Evolutionary conservation across 2,329 filamentous ascomycete species (phyloP).

Genomic region (Colletotrichum paranaense): DNA sequence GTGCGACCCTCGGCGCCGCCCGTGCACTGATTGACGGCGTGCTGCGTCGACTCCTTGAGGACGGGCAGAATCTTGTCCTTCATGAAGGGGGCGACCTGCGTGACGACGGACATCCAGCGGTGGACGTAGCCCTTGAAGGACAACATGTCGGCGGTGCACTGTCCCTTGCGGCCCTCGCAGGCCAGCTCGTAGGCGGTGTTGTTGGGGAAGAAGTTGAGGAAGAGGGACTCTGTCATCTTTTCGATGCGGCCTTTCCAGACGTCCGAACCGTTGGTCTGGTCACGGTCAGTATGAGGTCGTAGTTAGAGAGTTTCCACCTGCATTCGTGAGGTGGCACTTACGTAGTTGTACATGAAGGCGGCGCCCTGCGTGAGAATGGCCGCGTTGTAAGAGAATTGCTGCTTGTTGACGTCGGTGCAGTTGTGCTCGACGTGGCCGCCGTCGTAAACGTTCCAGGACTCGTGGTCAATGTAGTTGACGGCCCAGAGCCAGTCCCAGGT

Average conservation of each 20-base stretch:
- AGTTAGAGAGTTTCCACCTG: not conserved
- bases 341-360: slow-evolving; percentile 76
- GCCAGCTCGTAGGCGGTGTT: slow-evolving; percentile 73
- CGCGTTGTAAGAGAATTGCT: slow-evolving; percentile 76
- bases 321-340: slow-evolving; percentile 44
- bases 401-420: slow-evolving; percentile 70
- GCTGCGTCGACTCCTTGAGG: slow-evolving; percentile 67
- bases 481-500: slow-evolving; percentile 71
- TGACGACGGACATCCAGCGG: slow-evolving; percentile 71
- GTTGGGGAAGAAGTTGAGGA: slow-evolving; percentile 65
- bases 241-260: slow-evolving; percentile 68
- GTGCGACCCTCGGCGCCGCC: slow-evolving; percentile 67
- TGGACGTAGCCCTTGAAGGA: slow-evolving; percentile 79
- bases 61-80: slow-evolving; percentile 65
- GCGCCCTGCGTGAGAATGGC: slow-evolving; percentile 71
- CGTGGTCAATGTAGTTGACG: slow-evolving; percentile 68
- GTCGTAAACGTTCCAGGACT: slow-evolving; percentile 72
- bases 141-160: slow-evolving; percentile 78
- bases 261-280: slow-evolving; percentile 60
- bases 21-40: slow-evolving; percentile 71
- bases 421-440: slow-evolving; percentile 68
- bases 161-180: slow-evolving; percentile 67
- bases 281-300: not conserved
- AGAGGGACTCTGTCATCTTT: slow-evolving; percentile 62
- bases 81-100: slow-evolving; percentile 72